These are phyloP conservation scores for Tricholoma flavovirens DNA, from an alignment of 768 basidiomycete species.

Conservation along the genomic window DNA sequence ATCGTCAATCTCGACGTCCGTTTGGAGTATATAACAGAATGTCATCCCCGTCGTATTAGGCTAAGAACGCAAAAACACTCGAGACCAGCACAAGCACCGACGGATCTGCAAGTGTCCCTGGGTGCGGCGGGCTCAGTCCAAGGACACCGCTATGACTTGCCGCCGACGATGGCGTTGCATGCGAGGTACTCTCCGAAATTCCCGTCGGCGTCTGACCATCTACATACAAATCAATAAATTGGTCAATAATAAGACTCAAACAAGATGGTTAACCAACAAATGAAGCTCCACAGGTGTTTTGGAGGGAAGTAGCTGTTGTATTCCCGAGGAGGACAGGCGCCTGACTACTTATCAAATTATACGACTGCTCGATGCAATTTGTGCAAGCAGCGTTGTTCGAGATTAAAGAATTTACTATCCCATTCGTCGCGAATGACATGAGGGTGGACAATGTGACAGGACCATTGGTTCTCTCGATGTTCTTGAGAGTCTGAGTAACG, in stretches of 20 bases:
- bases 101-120: not conserved
- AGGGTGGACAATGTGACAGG: conserved; percentile 32
- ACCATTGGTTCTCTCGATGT: conserved; percentile 38
- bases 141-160: not conserved
- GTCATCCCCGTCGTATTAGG: not conserved
- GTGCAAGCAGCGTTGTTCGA: conserved; percentile 43
- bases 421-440: conserved; percentile 12
- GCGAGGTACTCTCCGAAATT: conserved; percentile 28
- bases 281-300: conserved; percentile 41
- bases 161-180: not conserved
- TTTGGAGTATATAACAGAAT: not conserved
- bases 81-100: not conserved
- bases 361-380: conserved; percentile 47
- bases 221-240: conserved; percentile 9
- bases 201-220: conserved; percentile 34
- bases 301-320: conserved; percentile 19
- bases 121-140: not conserved
- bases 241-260: not conserved
- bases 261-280: conserved; percentile 42
- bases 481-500: conserved; percentile 48
- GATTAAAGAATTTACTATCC: conserved; percentile 9
- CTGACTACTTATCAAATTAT: conserved; percentile 31
- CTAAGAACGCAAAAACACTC: not conserved
- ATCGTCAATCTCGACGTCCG: not conserved
- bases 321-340: conserved; percentile 29